Evolutionary conservation across 2,329 filamentous ascomycete species (phyloP).

Genomic region (Westerdykella aurantiaca): DNA sequence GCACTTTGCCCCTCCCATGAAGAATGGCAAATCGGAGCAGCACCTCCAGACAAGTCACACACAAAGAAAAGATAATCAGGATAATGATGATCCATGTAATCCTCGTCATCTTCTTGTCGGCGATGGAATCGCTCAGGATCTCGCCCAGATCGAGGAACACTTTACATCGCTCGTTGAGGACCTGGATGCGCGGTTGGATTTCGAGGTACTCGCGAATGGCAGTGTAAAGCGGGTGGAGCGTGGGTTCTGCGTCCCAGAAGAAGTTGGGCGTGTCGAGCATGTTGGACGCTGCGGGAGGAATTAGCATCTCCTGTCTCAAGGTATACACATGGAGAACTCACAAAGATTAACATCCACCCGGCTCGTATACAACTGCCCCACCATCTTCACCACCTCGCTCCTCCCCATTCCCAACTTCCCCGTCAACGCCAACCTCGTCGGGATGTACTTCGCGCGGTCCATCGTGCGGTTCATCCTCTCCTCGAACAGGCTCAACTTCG

Average conservation of each 20-base stretch:
- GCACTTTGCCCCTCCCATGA: slow-evolving; percentile 18
- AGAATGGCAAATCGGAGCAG: slow-evolving; percentile 63
- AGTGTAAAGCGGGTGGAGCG: slow-evolving; percentile 85
- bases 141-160: slow-evolving; percentile 96
- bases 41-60: slow-evolving; percentile 87
- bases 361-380: slow-evolving; percentile 86
- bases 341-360: slow-evolving; percentile 96
- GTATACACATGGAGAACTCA: slow-evolving; percentile 46
- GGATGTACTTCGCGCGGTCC: slow-evolving; percentile 86
- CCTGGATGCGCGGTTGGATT: slow-evolving; percentile 91
- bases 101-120: slow-evolving; percentile 88
- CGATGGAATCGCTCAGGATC: slow-evolving; percentile 86
- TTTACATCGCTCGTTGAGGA: slow-evolving; percentile 92
- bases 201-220: slow-evolving; percentile 96
- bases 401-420: slow-evolving; percentile 87
- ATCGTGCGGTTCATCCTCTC: slow-evolving; percentile 94
- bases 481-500: slow-evolving; percentile 92
- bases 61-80: slow-evolving; percentile 82
- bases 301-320: slow-evolving; percentile 2
- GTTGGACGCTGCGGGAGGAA: slow-evolving; percentile 64
- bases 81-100: slow-evolving; percentile 99
- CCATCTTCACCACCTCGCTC: slow-evolving; percentile 84
- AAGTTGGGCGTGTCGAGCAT: slow-evolving; percentile 95
- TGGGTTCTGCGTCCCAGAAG: slow-evolving; percentile 97
- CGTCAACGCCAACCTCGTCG: slow-evolving; percentile 79